Conservation (phyloP, 495 filamentous ascomycete genomes). For the Lophiotrema nucula region DNA sequence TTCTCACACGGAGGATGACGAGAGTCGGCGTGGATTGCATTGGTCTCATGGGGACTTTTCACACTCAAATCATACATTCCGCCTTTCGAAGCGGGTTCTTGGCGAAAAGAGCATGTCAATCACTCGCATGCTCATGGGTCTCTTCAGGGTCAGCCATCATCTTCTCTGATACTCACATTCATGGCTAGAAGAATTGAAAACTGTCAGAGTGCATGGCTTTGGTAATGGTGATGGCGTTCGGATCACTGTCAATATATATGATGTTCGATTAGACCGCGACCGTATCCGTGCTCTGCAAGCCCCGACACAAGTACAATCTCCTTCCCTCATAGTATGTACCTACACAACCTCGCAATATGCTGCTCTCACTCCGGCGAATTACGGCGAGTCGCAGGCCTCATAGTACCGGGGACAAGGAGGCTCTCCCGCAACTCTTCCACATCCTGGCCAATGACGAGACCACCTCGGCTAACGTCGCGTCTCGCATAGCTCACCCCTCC, state of each 20-base stretch:
- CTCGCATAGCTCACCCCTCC: slow-evolving; percentile 9
- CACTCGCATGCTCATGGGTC: slow-evolving; percentile 29
- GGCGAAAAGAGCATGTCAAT: slow-evolving; percentile 30
- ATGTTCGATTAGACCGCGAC: no score
- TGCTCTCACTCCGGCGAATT: no score
- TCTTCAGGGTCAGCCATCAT: slow-evolving; percentile 28
- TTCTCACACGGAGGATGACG: slow-evolving; percentile 13
- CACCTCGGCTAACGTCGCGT: slow-evolving; percentile 18
- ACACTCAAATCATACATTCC: slow-evolving; percentile 27
- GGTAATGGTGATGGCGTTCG: neutral
- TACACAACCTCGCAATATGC: no score
- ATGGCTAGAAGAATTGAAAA: slow-evolving; percentile 27
- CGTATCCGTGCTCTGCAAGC: no score
- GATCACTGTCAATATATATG: neutral
- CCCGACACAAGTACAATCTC: no score
- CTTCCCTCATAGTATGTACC: no score
- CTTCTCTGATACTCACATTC: slow-evolving; percentile 24
- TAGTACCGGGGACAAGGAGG: no score
- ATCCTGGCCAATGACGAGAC: neutral
- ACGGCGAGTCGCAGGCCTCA: no score
- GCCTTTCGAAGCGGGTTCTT: slow-evolving; percentile 20
- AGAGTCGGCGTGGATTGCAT: slow-evolving; percentile 30
- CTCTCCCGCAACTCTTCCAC: no score
- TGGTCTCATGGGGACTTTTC: slow-evolving; percentile 27
- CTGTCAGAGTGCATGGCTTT: slow-evolving; percentile 19